Conservation (phyloP, 768 basidiomycete species). For the Panellus pusillus region DNA sequence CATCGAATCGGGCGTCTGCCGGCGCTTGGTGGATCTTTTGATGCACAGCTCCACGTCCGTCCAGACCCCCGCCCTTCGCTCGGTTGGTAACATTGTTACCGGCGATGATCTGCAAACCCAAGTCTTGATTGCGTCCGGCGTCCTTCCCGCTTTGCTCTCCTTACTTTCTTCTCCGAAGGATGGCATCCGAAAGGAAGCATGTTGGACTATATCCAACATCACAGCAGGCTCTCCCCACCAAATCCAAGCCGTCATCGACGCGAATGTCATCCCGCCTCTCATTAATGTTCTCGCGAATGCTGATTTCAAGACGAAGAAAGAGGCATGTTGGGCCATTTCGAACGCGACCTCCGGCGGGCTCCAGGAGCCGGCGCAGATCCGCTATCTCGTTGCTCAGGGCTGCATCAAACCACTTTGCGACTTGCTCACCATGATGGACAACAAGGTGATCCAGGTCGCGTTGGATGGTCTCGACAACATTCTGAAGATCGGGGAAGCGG, state of each 20-base stretch:
- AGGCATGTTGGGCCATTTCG: constrained; percentile 99
- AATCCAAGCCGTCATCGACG: constrained; percentile 97
- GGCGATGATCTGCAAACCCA: constrained; percentile 99
- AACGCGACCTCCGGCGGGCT: constrained; percentile 99
- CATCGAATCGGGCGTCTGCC: constrained; percentile 96
- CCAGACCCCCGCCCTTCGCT: constrained; percentile 96
- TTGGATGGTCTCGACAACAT: constrained; percentile 98
- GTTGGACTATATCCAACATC: constrained; percentile 99
- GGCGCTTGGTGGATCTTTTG: constrained; percentile 94
- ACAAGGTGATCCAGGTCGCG: constrained; percentile 99
- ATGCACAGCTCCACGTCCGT: constrained; percentile 95
- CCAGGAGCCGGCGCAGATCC: constrained; percentile 94
- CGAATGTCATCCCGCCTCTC: constrained; percentile 95
- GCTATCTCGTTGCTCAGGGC: constrained; percentile 97
- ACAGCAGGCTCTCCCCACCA: constrained; percentile 97
- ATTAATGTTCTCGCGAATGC: constrained; percentile 97
- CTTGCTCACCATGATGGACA: constrained; percentile 96
- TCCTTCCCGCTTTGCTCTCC: constrained; percentile 90
- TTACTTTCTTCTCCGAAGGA: constrained; percentile 98
- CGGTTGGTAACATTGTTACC: constrained; percentile 98
- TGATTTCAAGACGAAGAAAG: constrained; percentile 99
- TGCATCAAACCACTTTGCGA: constrained; percentile 99
- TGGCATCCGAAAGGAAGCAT: constrained; percentile 98
- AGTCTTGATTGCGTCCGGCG: constrained; percentile 97
- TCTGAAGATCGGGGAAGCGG: constrained; percentile 94